Percentiles rank a stretch among this genome's conserved stretches.
phyloP scores from a whole-genome alignment of 208 protist species.

The Trypanosomatidae sp. region DNA sequence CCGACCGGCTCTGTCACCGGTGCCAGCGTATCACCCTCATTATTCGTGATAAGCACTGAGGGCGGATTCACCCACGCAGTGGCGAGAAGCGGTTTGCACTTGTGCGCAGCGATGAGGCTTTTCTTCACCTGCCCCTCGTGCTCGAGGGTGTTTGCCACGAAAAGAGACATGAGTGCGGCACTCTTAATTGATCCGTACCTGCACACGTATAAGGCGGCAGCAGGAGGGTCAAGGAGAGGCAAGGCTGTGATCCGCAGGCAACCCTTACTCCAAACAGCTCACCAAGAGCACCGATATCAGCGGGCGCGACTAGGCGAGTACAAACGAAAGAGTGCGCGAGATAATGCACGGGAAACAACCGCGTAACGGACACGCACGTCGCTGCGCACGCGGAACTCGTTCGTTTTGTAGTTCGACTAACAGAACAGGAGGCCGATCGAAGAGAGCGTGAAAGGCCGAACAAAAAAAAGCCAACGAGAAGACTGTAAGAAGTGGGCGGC shows the following conservation, averaged over 20 bases:
- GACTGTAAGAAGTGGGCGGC: neutral
- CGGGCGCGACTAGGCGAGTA: neutral
- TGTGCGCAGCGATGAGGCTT: slow-evolving; percentile 57
- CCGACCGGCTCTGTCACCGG: slow-evolving; percentile 37
- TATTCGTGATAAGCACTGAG: slow-evolving; percentile 75
- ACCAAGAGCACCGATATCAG: neutral
- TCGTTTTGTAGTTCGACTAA: neutral
- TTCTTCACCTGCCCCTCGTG: slow-evolving; percentile 62
- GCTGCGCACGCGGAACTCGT: neutral
- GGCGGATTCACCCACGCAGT: slow-evolving; percentile 61
- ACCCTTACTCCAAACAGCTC: neutral
- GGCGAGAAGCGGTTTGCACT: slow-evolving; percentile 60
- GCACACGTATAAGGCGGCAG: neutral
- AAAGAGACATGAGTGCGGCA: slow-evolving; percentile 54
- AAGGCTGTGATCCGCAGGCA: neutral
- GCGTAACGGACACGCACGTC: neutral
- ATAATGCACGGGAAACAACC: neutral
- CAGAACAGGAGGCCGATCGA: neutral
- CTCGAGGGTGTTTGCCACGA: slow-evolving; percentile 62
- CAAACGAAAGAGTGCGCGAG: neutral
- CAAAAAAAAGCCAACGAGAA: neutral
- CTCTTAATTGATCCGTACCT: neutral
- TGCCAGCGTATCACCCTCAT: slow-evolving; percentile 77
- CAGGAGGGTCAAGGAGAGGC: neutral
- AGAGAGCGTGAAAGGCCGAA: neutral